Conservation (phyloP, 768 basidiomycete genomes). For the Leccinum subgranulosum region DNA sequence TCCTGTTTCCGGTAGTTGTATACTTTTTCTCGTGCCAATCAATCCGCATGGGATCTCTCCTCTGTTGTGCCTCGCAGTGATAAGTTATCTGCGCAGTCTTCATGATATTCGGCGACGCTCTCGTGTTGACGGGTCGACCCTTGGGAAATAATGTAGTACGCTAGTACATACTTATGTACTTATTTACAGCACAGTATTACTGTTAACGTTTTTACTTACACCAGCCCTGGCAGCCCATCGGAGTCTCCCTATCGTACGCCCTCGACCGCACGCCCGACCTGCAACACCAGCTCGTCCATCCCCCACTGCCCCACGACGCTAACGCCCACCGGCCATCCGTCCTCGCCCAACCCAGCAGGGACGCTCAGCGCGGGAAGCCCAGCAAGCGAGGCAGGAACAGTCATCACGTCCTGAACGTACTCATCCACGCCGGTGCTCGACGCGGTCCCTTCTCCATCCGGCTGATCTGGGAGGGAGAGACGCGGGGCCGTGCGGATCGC, state of each 20-base stretch:
- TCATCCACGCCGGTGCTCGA: conserved; percentile 39
- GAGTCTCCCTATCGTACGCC: conserved; percentile 3
- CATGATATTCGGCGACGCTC: too few relatives aligned
- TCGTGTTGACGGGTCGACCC: too few relatives aligned
- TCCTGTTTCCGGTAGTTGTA: background rate
- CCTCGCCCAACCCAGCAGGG: conserved; percentile 47
- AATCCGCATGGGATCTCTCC: background rate
- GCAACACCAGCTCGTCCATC: conserved; percentile 55
- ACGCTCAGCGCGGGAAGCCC: conserved; percentile 83
- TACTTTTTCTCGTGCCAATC: background rate
- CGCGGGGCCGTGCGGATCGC: conserved; percentile 82
- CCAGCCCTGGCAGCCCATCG: too few relatives aligned
- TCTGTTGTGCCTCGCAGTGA: too few relatives aligned
- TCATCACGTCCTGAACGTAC: conserved; percentile 90
- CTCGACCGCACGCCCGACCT: conserved; percentile 50
- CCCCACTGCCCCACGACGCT: conserved; percentile 92
- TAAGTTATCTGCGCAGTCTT: too few relatives aligned
- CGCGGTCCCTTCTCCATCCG: background rate
- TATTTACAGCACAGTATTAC: too few relatives aligned
- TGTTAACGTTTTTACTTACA: background rate
- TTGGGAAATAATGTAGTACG: too few relatives aligned
- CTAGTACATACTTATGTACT: too few relatives aligned
- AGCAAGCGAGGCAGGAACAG: conserved; percentile 88
- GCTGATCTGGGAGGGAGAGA: conserved; percentile 32
- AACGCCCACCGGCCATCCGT: conserved; percentile 81